Evolutionary conservation across 106 monocot genomes (phyloP).

Genomic region (Dactylorhiza incarnata): DNA sequence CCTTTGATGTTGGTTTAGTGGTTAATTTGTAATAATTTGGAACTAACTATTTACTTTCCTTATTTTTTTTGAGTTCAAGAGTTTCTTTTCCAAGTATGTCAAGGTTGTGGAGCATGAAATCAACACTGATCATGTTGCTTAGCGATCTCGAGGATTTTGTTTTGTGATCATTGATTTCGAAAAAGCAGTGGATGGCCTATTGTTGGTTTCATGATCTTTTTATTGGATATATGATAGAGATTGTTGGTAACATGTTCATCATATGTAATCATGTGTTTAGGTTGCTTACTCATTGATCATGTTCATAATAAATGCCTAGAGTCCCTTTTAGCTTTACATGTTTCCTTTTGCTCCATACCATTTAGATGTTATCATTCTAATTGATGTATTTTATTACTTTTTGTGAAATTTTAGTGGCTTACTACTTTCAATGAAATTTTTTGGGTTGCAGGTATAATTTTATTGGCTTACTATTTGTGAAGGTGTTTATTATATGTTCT

Average conservation of each 20-base stretch:
- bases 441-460: no score
- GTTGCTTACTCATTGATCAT: no score
- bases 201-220: constrained; percentile 75
- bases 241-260: constrained; percentile 41
- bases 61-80: constrained; percentile 59
- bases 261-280: constrained; percentile 7
- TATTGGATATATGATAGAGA: constrained; percentile 92
- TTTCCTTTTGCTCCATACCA: no score
- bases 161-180: constrained; percentile 82
- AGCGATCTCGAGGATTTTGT: constrained; percentile 88
- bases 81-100: constrained; percentile 70
- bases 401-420: no score
- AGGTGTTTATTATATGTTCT: no score
- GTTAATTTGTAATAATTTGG: not conserved
- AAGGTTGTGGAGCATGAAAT: constrained; percentile 87
- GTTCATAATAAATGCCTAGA: no score
- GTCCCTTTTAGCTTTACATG: no score
- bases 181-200: constrained; percentile 69
- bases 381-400: no score
- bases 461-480: no score
- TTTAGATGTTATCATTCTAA: no score
- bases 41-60: not conserved
- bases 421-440: no score
- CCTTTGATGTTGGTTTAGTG: not conserved
- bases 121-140: constrained; percentile 71